phyloP scores from a whole-genome alignment of 306 rosid genomes.

The Prunus mongolica region DNA sequence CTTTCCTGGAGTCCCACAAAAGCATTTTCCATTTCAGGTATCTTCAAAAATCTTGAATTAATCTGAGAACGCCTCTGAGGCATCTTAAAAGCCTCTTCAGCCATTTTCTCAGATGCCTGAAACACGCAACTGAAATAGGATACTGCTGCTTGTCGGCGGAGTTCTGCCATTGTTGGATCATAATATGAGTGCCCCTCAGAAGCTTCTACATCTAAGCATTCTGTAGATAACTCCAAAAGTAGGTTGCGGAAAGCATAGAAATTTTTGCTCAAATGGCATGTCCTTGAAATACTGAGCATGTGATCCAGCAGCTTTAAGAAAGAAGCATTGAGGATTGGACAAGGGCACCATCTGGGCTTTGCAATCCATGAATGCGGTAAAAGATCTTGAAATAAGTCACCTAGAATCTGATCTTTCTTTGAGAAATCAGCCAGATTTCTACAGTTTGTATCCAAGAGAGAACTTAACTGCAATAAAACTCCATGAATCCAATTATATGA shows the following conservation, averaged over 20 bases:
- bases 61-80: conserved; percentile 36
- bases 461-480: conserved; percentile 70
- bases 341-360: conserved; percentile 52
- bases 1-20: conserved; percentile 60
- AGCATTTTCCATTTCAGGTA: conserved; percentile 37
- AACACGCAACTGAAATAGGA: conserved; percentile 83
- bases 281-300: conserved; percentile 73
- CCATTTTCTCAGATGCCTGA: conserved; percentile 56
- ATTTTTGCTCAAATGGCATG: conserved; percentile 37
- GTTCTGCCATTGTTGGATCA: conserved; percentile 80
- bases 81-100: conserved; percentile 29
- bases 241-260: conserved; percentile 43
- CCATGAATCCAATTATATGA: conserved; percentile 85
- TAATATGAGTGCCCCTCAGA: conserved; percentile 43
- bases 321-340: conserved; percentile 74
- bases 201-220: conserved; percentile 64
- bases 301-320: conserved; percentile 67
- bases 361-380: conserved; percentile 59
- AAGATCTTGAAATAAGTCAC: conserved; percentile 60
- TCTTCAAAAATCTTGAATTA: conserved; percentile 34
- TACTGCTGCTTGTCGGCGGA: conserved; percentile 74
- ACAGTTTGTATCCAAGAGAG: conserved; percentile 75
- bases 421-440: conserved; percentile 68
- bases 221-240: conserved; percentile 64
- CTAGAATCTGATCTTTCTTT: conserved; percentile 66